Conservation (phyloP, 345 rosid genomes). For the Psidium friedrichsthalianum region DNA sequence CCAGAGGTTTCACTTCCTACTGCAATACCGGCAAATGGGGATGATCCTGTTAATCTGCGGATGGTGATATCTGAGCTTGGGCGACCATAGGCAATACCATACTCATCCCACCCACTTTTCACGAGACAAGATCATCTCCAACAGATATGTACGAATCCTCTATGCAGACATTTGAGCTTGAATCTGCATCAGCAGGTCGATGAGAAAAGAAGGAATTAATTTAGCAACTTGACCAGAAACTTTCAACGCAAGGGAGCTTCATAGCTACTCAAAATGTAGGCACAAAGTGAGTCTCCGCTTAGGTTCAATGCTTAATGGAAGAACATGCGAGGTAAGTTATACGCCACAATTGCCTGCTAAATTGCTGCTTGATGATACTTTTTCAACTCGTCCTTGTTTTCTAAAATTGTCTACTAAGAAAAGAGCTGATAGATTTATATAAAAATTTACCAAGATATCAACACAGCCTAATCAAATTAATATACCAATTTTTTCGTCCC, state of each 20-base stretch:
- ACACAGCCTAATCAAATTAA: not conserved
- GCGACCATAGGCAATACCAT: constrained; percentile 68
- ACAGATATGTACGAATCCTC: constrained; percentile 83
- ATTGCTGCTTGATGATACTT: not conserved
- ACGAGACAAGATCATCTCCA: constrained; percentile 87
- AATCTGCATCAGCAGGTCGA: constrained; percentile 34
- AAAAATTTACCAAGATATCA: not conserved
- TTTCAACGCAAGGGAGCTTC: not conserved
- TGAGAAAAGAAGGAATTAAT: not conserved
- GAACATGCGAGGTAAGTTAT: not conserved
- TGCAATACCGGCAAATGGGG: constrained; percentile 83
- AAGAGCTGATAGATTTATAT: not conserved
- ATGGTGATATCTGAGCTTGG: constrained; percentile 78
- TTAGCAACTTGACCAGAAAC: not conserved
- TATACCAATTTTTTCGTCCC: not conserved
- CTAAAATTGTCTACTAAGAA: not conserved
- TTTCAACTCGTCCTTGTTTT: not conserved
- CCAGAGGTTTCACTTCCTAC: constrained; percentile 93
- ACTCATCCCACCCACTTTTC: constrained; percentile 96
- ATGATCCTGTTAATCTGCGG: constrained; percentile 73
- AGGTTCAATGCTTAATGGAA: not conserved
- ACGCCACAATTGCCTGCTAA: not conserved
- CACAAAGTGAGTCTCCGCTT: not conserved
- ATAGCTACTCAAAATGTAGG: not conserved
- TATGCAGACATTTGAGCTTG: constrained; percentile 83